Evolutionary conservation across 176 grass and related monocot genomes (phyloP), one percentile per base, ranked within the genome.

Genomic region (Oryza australiensis): DNA sequence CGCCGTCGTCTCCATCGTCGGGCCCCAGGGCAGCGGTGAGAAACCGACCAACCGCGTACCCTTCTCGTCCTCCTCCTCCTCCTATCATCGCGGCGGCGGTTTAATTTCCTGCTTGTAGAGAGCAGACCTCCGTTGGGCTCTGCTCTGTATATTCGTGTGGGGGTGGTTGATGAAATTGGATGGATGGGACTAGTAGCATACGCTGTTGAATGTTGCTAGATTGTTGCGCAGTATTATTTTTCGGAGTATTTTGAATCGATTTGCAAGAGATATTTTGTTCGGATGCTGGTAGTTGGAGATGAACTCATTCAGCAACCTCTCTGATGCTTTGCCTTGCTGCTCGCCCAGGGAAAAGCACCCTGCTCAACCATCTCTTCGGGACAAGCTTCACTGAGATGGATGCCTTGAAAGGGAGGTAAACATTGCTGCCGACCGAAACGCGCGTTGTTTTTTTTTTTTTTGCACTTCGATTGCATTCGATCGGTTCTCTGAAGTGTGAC

Each of bases 1-100:
- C 90, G 87, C 80, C 64, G 87, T 97, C 40, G 92, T 97, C 80
- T 94, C 94, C 77, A 90, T 97, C 87, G 68, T 97, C 64, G 94
- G 94, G 3, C 89, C 94, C 22, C 94, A 97, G 80, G 91, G 94
- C 72, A 97, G 94, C 78, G 94, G 94, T 97, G 78, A 81, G 91
- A 14, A 35, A 5, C 1, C 12, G 3, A 7, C 2, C 5, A 14
- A 32, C 2, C 30, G 26, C 24, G n/a, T 5, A 3, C 20, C 9
- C 38, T 0, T 5, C 9, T n/a, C 5, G 14, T 11, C 14, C 13
- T 6, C 3, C 14, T 49, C 3, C 15, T 5, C 16, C 15, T 1
- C 12, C 3, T 2, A 48, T 48, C 45, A 48, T 13, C 45, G 9
- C 13, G 30, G 30, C 30, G 30, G 30, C 30, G 30, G 30, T 3